These are phyloP conservation scores for Medakamo hakoo DNA, from an alignment of 139 green algal species.

Conservation along the genomic window DNA sequence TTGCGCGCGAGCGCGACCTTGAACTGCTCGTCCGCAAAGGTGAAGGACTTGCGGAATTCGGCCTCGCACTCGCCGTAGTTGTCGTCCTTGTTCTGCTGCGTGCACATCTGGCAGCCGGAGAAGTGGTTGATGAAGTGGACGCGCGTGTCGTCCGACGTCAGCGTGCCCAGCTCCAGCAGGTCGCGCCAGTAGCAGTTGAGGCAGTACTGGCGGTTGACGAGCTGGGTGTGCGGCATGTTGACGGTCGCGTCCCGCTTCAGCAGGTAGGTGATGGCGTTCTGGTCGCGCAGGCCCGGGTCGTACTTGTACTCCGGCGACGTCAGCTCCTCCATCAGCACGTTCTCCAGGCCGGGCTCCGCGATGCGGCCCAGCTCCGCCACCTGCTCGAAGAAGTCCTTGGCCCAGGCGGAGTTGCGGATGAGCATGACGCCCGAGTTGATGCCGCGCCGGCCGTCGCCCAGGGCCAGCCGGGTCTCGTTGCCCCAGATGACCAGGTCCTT, in stretches of 20 bases:
- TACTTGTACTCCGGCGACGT: slow-evolving; percentile 6
- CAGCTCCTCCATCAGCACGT: slow-evolving; percentile 6
- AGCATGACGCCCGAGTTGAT: slow-evolving; percentile 14
- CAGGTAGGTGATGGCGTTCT: slow-evolving; percentile 11
- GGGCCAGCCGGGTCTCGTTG: not conserved
- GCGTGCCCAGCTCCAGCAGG: slow-evolving; percentile 1
- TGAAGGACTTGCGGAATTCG: slow-evolving; percentile 3
- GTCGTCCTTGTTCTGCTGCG: slow-evolving; percentile 7
- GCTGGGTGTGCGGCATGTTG: not conserved
- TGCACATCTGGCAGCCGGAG: slow-evolving; percentile 9
- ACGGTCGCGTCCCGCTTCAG: slow-evolving; percentile 1
- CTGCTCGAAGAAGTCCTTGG: slow-evolving; percentile 1
- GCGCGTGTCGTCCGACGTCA: slow-evolving; percentile 1
- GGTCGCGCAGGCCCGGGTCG: slow-evolving; percentile 5
- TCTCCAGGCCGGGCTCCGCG: slow-evolving; percentile 2
- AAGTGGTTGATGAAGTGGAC: slow-evolving; percentile 12
- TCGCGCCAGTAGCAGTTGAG: slow-evolving; percentile 13
- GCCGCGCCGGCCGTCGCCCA: not conserved
- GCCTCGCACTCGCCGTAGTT: slow-evolving; percentile 2
- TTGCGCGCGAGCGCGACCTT: not conserved
- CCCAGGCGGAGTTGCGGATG: slow-evolving; percentile 3
- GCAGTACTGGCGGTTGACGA: slow-evolving; percentile 10
- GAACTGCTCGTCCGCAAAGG: slow-evolving; percentile 1
- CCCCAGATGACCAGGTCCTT: slow-evolving; percentile 8
- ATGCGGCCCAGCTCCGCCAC: slow-evolving; percentile 4